Base-by-base conservation (phyloP, 1,284 basidiomycete species). In the Ceratobasidium sp. region DNA sequence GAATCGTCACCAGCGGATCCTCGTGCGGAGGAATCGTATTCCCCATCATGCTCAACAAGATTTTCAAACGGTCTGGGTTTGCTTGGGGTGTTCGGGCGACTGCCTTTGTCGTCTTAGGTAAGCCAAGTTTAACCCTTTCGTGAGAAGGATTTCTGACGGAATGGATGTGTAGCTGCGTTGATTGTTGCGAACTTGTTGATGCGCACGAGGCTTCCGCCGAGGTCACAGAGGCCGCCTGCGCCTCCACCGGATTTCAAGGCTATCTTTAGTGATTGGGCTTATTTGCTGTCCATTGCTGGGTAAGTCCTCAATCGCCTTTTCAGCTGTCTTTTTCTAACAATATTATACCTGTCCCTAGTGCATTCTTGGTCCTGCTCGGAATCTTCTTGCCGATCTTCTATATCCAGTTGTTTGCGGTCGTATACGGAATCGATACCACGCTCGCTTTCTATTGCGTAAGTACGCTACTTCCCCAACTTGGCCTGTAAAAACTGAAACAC, bases 11-110 rank as follows among this genome's bases (percentile, higher is more conserved):
- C 83, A 87, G 55, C 86, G 88, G 52, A 14, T 88, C 61, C 73
- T 79, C 79, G 44, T 73, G 78, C 85, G 89, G 89, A 28, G 90
- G 90, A 8, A 87, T 91, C 1, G 80, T 90, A 7, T 91, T 87
- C 76, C 89, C 90, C 0, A 86, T 91, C 72, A 83, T 90, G 81
- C 83, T 91, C 32, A 86, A 87, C 73, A 82, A 81, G 30, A 84
- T 91, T 13, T 89, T 91, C 77, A 75, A 79, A 44, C 72, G 74
- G 28, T 79, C 89, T 46, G 89, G 88, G 0, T 91, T 90, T 78
- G 85, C 82, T 8, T 90, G 89, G 89, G 84, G 85, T 2, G 59
- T 64, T 21, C 59, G 71, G n/a, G 38, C 62, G 16, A 55, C 71
- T 18, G 71, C 50, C 5, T 66, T 66, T 38, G 32, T 66, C 8